phyloP scores from a whole-genome alignment of 208 protist genomes.

The Acanthamoeba culbertsoni region DNA sequence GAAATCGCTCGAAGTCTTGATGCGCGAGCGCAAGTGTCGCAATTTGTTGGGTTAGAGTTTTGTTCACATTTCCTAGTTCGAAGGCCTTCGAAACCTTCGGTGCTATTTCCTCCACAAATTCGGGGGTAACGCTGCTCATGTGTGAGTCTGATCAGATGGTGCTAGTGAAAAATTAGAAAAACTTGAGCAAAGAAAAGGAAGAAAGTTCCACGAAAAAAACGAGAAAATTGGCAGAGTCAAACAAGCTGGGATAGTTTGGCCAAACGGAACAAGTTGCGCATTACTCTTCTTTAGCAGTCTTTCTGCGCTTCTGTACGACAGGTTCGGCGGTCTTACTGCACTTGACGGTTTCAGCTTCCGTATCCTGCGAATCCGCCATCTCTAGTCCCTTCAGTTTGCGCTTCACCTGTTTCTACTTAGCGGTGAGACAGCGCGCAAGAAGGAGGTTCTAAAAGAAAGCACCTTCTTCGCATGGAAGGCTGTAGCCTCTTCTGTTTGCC shows the following conservation, averaged over 20 bases:
- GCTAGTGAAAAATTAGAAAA: not conserved
- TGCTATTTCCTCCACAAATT: not conserved
- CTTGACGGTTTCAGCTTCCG: not conserved
- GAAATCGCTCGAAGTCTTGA: slow-evolving; percentile 26
- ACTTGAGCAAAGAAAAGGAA: not conserved
- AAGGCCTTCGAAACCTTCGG: not conserved
- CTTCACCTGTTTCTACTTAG: not conserved
- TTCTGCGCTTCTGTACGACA: slow-evolving; percentile 22
- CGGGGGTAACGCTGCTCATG: not conserved
- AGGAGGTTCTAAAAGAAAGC: not conserved
- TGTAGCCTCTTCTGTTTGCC: not conserved
- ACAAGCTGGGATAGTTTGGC: not conserved
- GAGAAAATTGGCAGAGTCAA: not conserved
- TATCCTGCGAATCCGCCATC: not conserved
- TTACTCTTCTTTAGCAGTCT: not conserved
- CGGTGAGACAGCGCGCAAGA: not conserved
- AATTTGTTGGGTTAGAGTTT: not conserved
- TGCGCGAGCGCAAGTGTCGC: not conserved
- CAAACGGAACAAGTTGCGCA: no score
- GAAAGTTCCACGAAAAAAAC: no score
- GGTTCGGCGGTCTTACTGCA: slow-evolving; percentile 28
- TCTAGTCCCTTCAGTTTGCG: not conserved
- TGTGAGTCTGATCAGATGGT: not conserved
- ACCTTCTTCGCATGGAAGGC: not conserved
- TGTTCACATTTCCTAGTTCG: not conserved